Evolutionary conservation across 257 asterid species (phyloP), one percentile per base, ranked within the genome.

Genomic region (Solanum piurae): DNA sequence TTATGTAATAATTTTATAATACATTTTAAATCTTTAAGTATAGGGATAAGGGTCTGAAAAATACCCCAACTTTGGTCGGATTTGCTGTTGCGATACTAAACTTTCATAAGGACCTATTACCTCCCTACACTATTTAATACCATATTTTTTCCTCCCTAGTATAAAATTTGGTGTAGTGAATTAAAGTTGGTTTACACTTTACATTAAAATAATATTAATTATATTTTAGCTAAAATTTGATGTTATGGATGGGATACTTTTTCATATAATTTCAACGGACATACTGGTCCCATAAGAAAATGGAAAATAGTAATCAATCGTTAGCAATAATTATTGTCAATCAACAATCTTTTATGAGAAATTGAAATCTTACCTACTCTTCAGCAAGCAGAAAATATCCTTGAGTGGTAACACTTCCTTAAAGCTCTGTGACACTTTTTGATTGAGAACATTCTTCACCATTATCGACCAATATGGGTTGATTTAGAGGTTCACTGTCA

Each of bases 371-470:
- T 88, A 92, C 96, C 93, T 92, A 84, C 90, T 92, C 49, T 86
- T 90, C 23, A 94, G 89, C 93, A 92, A 80, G 76, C 94, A 91
- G 66, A 93, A 34, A 9, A 93, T 89, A 36, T 91, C 93, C 86
- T 88, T 89, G n/a, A 92, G 93, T 72, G 92, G 90, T 77, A 91
- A 88, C 72, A 90, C 83, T 76, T 88, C 86, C 87, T 89, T 91
- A 18, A 46, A 27, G 9, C 88, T 90, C 14, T 23, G 87, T 71
- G 29, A 8, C 21, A 14, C 36, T 71, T 85, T 91, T 36, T 14
- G 34, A 20, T 89, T 86, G 52, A 88, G 90, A 80, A 29, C 85
- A 80, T 29, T 80, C 68, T 80, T 38, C 85, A 46, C 29, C 14
- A 90, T 40, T 14, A 9, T 44, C 69, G 40, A 18, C 18, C 25